These are phyloP conservation scores for Cercospora janseana DNA, from an alignment of 2,329 filamentous ascomycete species.

Conservation along the genomic window DNA sequence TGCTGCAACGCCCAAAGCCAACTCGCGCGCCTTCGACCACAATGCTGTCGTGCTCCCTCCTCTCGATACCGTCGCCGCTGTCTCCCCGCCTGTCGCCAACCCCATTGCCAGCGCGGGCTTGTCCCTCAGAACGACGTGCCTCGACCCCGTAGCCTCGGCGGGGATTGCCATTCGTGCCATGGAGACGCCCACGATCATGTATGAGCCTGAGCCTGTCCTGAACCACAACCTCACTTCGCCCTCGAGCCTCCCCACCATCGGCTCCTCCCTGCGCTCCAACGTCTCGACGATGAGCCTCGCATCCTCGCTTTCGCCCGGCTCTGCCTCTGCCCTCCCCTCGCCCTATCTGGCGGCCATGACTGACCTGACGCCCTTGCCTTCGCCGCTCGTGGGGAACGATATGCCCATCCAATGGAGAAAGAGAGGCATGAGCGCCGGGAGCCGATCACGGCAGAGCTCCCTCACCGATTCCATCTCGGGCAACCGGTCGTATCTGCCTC, in stretches of 20 bases:
- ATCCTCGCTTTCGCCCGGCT: constrained; percentile 47
- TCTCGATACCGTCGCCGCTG: constrained; percentile 19
- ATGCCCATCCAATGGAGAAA: constrained; percentile 44
- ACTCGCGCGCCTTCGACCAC: constrained; percentile 12
- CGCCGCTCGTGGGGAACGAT: constrained; percentile 46
- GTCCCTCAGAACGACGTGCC: constrained; percentile 26
- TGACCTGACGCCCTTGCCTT: constrained; percentile 54
- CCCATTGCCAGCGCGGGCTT: constrained; percentile 26
- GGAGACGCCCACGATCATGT: constrained; percentile 25
- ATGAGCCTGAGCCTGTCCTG: constrained; percentile 18
- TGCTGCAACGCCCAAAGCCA: background rate
- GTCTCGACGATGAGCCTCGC: constrained; percentile 46
- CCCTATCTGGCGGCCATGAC: constrained; percentile 50
- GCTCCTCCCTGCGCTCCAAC: constrained; percentile 40
- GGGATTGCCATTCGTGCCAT: constrained; percentile 15
- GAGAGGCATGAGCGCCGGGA: constrained; percentile 35
- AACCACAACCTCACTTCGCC: constrained; percentile 42
- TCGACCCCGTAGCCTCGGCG: constrained; percentile 2
- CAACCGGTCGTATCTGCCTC: constrained; percentile 28
- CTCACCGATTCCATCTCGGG: constrained; percentile 36
- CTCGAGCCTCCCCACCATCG: constrained; percentile 30
- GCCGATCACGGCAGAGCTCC: constrained; percentile 32
- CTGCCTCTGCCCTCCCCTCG: constrained; percentile 48
- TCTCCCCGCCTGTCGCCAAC: constrained; percentile 11
- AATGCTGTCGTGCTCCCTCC: constrained; percentile 20